Evolutionary conservation across 305 asterid genomes (phyloP).

Genomic region (Fraxinus xanthoxyloides): DNA sequence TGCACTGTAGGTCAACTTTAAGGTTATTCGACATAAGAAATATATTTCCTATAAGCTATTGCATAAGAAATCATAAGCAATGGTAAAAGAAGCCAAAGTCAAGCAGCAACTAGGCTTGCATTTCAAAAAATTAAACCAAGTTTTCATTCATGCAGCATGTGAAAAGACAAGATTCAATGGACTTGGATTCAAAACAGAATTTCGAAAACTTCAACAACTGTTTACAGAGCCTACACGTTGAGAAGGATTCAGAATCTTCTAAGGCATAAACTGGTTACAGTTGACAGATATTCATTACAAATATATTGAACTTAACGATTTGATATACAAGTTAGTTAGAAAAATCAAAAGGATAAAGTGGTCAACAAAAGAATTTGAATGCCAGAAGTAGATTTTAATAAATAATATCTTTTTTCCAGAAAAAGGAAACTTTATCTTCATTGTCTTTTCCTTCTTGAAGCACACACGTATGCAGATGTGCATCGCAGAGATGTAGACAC

Average conservation of each 20-base stretch:
- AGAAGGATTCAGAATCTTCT: slow-evolving; percentile 2
- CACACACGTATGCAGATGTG: slow-evolving; percentile 4
- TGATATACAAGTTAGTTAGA: slow-evolving; percentile 5
- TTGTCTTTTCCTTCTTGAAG: slow-evolving; percentile 15
- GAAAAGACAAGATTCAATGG: not conserved
- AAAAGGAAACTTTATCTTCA: slow-evolving; percentile 1
- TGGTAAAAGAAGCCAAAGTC: not conserved
- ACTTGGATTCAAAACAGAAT: not conserved
- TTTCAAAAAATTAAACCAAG: not conserved
- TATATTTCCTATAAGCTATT: slow-evolving; percentile 1
- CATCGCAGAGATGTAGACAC: not conserved
- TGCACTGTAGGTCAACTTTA: not conserved
- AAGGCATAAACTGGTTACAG: not conserved
- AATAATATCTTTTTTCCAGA: slow-evolving; percentile 8
- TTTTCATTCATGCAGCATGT: not conserved
- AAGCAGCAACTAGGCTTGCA: not conserved
- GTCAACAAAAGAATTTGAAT: slow-evolving; percentile 4
- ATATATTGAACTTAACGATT: not conserved
- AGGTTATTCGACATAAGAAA: slow-evolving; percentile 6
- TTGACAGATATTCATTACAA: slow-evolving; percentile 1
- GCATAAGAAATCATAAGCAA: slow-evolving; percentile 6
- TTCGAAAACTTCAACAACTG: not conserved
- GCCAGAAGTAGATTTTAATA: slow-evolving; percentile 15
- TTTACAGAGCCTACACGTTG: not conserved
- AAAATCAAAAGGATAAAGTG: slow-evolving; percentile 1